Conservation (phyloP, 2,329 filamentous ascomycete genomes). For the Podosphaera fusca region DNA sequence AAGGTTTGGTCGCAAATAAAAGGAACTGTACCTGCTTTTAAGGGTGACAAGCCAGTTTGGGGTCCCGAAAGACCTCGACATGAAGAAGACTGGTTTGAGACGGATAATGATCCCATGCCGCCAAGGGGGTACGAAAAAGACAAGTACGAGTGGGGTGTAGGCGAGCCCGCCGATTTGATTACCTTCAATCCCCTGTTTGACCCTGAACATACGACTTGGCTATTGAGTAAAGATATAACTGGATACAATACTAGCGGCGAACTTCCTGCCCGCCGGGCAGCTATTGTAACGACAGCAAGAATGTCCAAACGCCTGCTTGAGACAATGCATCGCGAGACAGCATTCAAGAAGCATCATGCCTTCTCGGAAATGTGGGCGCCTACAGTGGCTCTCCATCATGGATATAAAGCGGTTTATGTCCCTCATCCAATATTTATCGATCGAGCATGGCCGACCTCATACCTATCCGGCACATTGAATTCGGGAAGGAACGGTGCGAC, state of each 20-base stretch:
- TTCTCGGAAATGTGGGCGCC: slow-evolving; percentile 95
- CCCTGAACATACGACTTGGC: slow-evolving; percentile 68
- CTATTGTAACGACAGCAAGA: slow-evolving; percentile 72
- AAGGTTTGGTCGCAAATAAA: slow-evolving; percentile 38
- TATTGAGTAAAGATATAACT: slow-evolving; percentile 60
- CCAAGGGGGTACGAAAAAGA: slow-evolving; percentile 56
- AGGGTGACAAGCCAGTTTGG: slow-evolving; percentile 50
- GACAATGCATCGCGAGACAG: slow-evolving; percentile 80
- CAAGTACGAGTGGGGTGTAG: slow-evolving; percentile 65
- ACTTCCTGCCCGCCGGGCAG: slow-evolving; percentile 50
- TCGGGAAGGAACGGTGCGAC: slow-evolving; percentile 50
- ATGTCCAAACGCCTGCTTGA: slow-evolving; percentile 59
- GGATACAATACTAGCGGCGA: slow-evolving; percentile 47
- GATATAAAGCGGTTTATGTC: slow-evolving; percentile 75
- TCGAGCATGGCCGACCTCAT: slow-evolving; percentile 60
- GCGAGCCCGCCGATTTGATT: slow-evolving; percentile 77
- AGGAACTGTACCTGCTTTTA: slow-evolving; percentile 16
- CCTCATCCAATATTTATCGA: slow-evolving; percentile 80
- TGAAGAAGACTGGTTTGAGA: slow-evolving; percentile 46
- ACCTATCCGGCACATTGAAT: slow-evolving; percentile 62
- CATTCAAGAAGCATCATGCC: slow-evolving; percentile 65
- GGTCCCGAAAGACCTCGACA: slow-evolving; percentile 52
- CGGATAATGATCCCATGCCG: slow-evolving; percentile 49
- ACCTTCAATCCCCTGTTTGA: slow-evolving; percentile 84
- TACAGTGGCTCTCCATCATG: slow-evolving; percentile 71